Percentiles rank a stretch among this genome's conserved stretches.
Conservation (phyloP, 2,329 filamentous ascomycete species). For the Cladosporium oxysporum region DNA sequence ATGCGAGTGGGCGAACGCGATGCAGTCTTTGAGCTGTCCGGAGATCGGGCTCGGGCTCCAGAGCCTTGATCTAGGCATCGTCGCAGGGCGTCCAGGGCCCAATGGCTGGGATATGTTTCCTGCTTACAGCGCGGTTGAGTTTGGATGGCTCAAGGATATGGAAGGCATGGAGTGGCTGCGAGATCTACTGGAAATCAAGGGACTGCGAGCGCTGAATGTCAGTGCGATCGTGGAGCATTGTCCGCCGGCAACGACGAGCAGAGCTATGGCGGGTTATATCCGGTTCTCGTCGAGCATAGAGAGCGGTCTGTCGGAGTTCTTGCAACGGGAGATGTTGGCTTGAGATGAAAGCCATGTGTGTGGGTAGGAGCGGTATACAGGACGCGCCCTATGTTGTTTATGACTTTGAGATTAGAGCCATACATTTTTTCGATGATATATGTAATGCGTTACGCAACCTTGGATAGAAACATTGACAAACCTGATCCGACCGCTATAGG, state of each 20-base stretch:
- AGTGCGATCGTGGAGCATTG: constrained; percentile 57
- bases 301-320: constrained; percentile 56
- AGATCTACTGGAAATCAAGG: constrained; percentile 54
- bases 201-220: constrained; percentile 54
- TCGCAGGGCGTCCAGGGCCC: constrained; percentile 53
- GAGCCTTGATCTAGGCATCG: constrained; percentile 51
- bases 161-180: constrained; percentile 60
- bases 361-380: background rate
- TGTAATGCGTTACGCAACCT: background rate
- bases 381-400: background rate
- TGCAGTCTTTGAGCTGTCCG: constrained; percentile 46
- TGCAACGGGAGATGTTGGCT: constrained; percentile 42
- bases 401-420: background rate
- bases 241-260: constrained; percentile 52
- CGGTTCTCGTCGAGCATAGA: constrained; percentile 63
- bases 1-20: constrained; percentile 57
- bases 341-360: background rate
- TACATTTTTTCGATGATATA: background rate
- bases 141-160: constrained; percentile 47
- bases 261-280: constrained; percentile 59
- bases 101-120: constrained; percentile 53
- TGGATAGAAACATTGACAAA: background rate
- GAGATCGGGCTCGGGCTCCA: constrained; percentile 40
- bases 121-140: constrained; percentile 49
- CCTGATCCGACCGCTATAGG: background rate